Evolutionary conservation across 2,329 filamentous ascomycete genomes (phyloP), one percentile per base, ranked within the genome.

Genomic region (Aureobasidium musti): DNA sequence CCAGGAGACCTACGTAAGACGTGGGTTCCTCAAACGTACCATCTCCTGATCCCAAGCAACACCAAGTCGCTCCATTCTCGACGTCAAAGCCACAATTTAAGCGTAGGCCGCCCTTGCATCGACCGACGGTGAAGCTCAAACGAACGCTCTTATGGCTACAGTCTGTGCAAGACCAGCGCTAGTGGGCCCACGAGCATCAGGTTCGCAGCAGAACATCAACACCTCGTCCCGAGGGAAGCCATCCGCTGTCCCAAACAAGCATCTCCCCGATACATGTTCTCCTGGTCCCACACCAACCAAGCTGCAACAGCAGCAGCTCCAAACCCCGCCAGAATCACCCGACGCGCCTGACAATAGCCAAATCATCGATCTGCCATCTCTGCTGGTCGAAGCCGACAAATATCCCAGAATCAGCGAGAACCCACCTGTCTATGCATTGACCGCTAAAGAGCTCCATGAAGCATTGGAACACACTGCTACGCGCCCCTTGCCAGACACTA

Each of bases 401-500:
- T 91, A 88, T 75, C 79, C 79, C 49, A 81, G 82, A 77, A 82
- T 80, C 73, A 86, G 74, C 80, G 83, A 70, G 68, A 83, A 75
- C 70, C 91, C 78, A 74, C 84, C 76, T 59, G 77, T 97, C 30
- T 97, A 91, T 77, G 86, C 88, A 50, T 87, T 98, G 71, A 85
- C 87, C 73, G 87, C 89, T 35, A 80, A 82, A 47, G 85, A 86
- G 33, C 82, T 97, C 50, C 86, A 87, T 13, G 82, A 87, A 53
- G 92, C 94, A 0, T 75, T 98, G 39, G 87, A 96, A 70, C 86
- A 93, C 73, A 81, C 87, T 67, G 86, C 94, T 3, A 85, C 87
- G 2, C 92, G 96, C 73, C 89, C 92, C 1, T 82, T 98, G 28
- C 94, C 95, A 7, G 88, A 94, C 66, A 88, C 95, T 0, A 86